phyloP scores from a whole-genome alignment of 1,284 basidiomycete genomes.

The Microbotryomycetes sp. region DNA sequence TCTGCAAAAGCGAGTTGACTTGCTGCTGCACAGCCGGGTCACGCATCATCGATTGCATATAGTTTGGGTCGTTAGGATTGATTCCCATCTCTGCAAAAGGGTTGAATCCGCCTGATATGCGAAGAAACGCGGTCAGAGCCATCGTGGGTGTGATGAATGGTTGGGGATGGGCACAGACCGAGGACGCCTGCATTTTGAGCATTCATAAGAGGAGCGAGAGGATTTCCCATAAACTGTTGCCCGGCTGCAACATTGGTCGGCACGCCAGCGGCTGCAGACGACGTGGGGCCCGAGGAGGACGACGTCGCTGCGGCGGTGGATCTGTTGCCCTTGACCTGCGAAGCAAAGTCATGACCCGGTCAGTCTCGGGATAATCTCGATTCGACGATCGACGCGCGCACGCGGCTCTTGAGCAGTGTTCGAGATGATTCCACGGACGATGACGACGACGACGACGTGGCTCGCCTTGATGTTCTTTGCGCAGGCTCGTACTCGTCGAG shows the following conservation, averaged over 20 bases:
- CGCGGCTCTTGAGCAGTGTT: neutral
- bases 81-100: conserved; percentile 79
- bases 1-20: conserved; percentile 65
- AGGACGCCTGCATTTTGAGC: conserved; percentile 35
- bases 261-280: conserved; percentile 62
- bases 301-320: conserved; percentile 13
- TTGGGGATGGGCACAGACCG: neutral
- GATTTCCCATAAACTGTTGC: conserved; percentile 39
- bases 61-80: conserved; percentile 72
- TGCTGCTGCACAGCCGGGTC: conserved; percentile 70
- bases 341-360: neutral
- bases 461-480: too few species aligned
- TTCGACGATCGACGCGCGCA: neutral
- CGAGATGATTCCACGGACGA: neutral
- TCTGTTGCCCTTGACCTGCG: conserved; percentile 25
- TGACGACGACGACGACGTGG: neutral
- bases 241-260: conserved; percentile 48
- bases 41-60: conserved; percentile 76
- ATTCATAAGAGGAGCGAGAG: conserved; percentile 41
- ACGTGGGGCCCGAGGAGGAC: conserved; percentile 32
- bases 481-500: neutral
- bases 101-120: conserved; percentile 57
- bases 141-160: neutral
- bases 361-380: neutral
- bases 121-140: neutral